Percentiles rank a stretch among this genome's conserved stretches.
phyloP scores from a whole-genome alignment of 768 basidiomycete species.

The Lentinula edodes region DNA sequence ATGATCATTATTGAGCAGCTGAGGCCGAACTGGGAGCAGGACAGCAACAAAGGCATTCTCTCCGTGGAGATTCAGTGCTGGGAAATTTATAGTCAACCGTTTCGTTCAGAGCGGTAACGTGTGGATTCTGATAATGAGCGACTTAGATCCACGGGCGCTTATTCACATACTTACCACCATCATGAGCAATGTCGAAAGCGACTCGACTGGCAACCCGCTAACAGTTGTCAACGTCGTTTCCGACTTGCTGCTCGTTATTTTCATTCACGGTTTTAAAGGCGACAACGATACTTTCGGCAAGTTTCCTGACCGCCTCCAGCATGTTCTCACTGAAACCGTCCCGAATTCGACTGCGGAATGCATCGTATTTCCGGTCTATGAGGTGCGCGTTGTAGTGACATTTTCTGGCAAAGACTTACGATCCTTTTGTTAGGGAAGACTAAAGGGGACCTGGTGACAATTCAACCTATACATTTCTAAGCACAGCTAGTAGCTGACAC shows the following conservation, averaged over 20 bases:
- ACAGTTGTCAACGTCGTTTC: background rate
- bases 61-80: no score
- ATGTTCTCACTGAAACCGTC: conserved; percentile 66
- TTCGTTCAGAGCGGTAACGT: no score
- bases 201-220: background rate
- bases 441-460: conserved; percentile 79
- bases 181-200: background rate
- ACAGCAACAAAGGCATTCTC: no score
- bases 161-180: background rate
- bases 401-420: background rate
- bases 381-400: conserved; percentile 41
- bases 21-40: no score
- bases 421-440: conserved; percentile 42
- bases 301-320: conserved; percentile 77
- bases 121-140: background rate
- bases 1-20: background rate
- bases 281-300: conserved; percentile 65
- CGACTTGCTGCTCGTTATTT: conserved; percentile 62
- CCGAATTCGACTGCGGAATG: conserved; percentile 56
- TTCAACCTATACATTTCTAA: conserved; percentile 7
- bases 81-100: no score
- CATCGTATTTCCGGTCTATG: conserved; percentile 84
- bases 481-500: background rate
- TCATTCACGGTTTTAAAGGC: conserved; percentile 72
- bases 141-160: background rate